phyloP scores from a whole-genome alignment of 2,329 filamentous ascomycete genomes.

The Pseudogymnoascus sp. region DNA sequence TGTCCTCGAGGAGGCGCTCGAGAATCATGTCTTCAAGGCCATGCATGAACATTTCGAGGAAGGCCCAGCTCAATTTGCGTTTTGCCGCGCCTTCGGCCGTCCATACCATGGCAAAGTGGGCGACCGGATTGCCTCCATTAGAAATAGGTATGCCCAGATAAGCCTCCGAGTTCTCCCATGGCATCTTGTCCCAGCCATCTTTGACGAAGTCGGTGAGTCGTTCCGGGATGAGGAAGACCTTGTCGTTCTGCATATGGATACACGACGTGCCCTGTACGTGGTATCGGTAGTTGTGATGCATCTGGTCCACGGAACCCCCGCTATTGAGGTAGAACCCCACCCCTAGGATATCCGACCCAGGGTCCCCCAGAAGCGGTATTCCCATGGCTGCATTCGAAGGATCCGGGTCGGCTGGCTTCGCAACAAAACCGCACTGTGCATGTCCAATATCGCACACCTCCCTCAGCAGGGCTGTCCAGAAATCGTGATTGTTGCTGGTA shows the following conservation, averaged over 20 bases:
- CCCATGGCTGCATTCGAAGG: conserved; percentile 52
- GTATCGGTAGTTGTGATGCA: conserved; percentile 56
- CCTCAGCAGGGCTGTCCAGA: conserved; percentile 59
- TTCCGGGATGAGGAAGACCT: conserved; percentile 62
- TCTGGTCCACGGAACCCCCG: conserved; percentile 43
- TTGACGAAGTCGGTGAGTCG: conserved; percentile 50
- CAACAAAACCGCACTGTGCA: conserved; percentile 62
- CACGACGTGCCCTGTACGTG: conserved; percentile 56
- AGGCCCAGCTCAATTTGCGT: conserved; percentile 55
- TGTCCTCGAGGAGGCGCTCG: conserved; percentile 48
- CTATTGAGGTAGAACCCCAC: conserved; percentile 61
- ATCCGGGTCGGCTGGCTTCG: conserved; percentile 54
- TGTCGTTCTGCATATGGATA: conserved; percentile 64
- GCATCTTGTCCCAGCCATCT: conserved; percentile 53
- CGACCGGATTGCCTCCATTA: conserved; percentile 57
- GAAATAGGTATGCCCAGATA: conserved; percentile 63
- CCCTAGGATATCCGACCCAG: conserved; percentile 56
- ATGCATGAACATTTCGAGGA: conserved; percentile 61
- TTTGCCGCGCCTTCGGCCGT: conserved; percentile 51
- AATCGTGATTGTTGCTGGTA: conserved; percentile 45
- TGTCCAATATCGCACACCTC: conserved; percentile 55
- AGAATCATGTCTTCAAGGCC: conserved; percentile 61
- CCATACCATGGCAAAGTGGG: conserved; percentile 69
- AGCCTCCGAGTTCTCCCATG: conserved; percentile 53
- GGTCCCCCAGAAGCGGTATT: conserved; percentile 53